phyloP scores from a whole-genome alignment of 768 basidiomycete species.

The Phaeotremella skinneri region DNA sequence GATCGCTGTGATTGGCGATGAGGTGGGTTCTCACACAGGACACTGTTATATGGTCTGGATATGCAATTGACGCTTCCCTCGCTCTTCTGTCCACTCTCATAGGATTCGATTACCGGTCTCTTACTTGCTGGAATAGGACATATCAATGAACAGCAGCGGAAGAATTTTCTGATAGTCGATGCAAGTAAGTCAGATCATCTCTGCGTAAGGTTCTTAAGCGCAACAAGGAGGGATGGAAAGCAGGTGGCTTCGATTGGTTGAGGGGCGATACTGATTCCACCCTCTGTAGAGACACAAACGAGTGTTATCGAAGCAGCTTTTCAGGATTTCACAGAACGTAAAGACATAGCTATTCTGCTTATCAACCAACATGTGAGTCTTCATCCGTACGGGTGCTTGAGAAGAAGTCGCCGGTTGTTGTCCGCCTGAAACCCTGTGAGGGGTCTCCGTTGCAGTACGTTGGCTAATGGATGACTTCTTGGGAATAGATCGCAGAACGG shows the following conservation, averaged over 20 bases:
- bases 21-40: slow-evolving; percentile 59
- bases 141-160: slow-evolving; percentile 82
- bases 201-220: background rate
- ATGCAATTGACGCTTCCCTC: background rate
- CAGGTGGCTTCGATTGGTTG: background rate
- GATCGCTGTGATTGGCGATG: slow-evolving; percentile 95
- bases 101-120: slow-evolving; percentile 97
- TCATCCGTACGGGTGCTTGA: background rate
- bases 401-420: no score
- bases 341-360: slow-evolving; percentile 91
- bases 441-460: background rate
- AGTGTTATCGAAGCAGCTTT: slow-evolving; percentile 88
- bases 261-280: background rate
- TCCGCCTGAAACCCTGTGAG: no score
- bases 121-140: slow-evolving; percentile 93
- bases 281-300: slow-evolving; percentile 73
- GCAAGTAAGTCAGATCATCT: slow-evolving; percentile 62
- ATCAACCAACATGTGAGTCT: slow-evolving; percentile 92
- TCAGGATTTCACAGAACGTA: slow-evolving; percentile 88
- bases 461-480: background rate
- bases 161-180: slow-evolving; percentile 97
- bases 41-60: background rate
- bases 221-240: no score
- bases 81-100: background rate
- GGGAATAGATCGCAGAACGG: slow-evolving; percentile 83